These are phyloP conservation scores for Ogataea nitratoaversa DNA, from an alignment of 805 yeast species.

Conservation along the genomic window DNA sequence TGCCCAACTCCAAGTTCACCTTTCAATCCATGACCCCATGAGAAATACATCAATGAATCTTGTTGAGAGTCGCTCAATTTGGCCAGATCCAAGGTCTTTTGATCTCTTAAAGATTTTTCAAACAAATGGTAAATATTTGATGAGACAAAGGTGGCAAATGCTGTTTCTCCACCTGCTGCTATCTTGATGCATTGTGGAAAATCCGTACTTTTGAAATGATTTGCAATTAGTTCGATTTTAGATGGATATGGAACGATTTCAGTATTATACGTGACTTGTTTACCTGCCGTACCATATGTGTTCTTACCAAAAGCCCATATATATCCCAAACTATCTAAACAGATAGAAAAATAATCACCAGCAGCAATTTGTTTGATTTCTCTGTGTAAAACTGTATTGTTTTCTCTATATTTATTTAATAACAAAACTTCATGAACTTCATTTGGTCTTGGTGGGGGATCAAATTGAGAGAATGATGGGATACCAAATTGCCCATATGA, in stretches of 20 bases:
- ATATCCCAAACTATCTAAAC: slow-evolving; percentile 58
- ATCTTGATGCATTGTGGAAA: slow-evolving; percentile 49
- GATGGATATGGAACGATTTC: slow-evolving; percentile 72
- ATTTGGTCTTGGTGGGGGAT: slow-evolving; percentile 45
- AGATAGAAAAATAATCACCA: slow-evolving; percentile 72
- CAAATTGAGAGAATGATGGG: slow-evolving; percentile 66
- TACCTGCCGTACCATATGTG: slow-evolving; percentile 79
- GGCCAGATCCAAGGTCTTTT: slow-evolving; percentile 11
- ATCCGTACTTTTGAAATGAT: slow-evolving; percentile 36
- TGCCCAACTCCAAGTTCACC: slow-evolving; percentile 86
- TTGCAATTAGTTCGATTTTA: slow-evolving; percentile 37
- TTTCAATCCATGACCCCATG: slow-evolving; percentile 79
- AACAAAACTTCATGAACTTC: slow-evolving; percentile 51
- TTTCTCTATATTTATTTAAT: slow-evolving; percentile 43
- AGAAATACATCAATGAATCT: slow-evolving; percentile 37
- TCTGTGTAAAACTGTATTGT: slow-evolving; percentile 33
- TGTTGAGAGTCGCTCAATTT: slow-evolving; percentile 20
- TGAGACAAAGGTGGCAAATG: slow-evolving; percentile 43
- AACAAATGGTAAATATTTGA: slow-evolving; percentile 33
- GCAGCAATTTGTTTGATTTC: slow-evolving; percentile 57
- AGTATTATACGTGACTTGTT: slow-evolving; percentile 58
- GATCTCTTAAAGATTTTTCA: slow-evolving; percentile 25
- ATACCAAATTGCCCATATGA: slow-evolving; percentile 80
- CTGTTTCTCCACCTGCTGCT: slow-evolving; percentile 68
- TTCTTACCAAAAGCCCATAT: slow-evolving; percentile 88